Percentiles rank a stretch among this genome's conserved stretches.
Conservation (phyloP, 2,329 filamentous ascomycete genomes). For the Verticillium dahliae region DNA sequence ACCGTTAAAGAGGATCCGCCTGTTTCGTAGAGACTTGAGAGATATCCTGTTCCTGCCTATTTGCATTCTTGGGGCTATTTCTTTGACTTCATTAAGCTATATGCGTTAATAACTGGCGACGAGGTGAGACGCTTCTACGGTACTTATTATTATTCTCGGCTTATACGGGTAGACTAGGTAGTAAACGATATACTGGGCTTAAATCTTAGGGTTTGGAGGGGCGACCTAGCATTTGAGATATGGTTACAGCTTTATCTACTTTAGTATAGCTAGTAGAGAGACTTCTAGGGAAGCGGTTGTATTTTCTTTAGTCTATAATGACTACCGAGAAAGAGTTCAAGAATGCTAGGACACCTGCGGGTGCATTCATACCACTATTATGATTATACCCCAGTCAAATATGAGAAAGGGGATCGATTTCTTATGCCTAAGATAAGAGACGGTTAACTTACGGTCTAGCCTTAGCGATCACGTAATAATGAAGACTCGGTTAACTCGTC, state of each 20-base stretch:
- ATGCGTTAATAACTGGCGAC: not conserved
- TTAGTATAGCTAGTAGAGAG: not conserved
- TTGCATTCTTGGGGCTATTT: not conserved
- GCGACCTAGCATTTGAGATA: not conserved
- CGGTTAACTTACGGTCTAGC: not conserved
- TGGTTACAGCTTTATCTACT: not conserved
- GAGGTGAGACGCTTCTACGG: not conserved
- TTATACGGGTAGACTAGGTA: not conserved
- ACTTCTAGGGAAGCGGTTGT: not conserved
- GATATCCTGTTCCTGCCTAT: not conserved
- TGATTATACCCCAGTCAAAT: not conserved
- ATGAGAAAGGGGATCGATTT: not conserved
- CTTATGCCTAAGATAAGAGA: not conserved
- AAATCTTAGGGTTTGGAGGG: not conserved
- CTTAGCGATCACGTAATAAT: not conserved
- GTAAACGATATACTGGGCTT: not conserved
- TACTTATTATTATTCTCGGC: not conserved
- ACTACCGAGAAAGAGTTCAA: not conserved
- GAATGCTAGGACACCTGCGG: not conserved
- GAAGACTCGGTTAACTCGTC: not conserved
- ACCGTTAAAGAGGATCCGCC: not conserved
- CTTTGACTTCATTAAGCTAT: not conserved
- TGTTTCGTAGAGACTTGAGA: not conserved
- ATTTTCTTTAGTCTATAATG: not conserved
- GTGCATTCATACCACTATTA: not conserved